These are phyloP conservation scores for Musa itinerans DNA, from an alignment of 176 grass and related monocot genomes.

Conservation along the genomic window DNA sequence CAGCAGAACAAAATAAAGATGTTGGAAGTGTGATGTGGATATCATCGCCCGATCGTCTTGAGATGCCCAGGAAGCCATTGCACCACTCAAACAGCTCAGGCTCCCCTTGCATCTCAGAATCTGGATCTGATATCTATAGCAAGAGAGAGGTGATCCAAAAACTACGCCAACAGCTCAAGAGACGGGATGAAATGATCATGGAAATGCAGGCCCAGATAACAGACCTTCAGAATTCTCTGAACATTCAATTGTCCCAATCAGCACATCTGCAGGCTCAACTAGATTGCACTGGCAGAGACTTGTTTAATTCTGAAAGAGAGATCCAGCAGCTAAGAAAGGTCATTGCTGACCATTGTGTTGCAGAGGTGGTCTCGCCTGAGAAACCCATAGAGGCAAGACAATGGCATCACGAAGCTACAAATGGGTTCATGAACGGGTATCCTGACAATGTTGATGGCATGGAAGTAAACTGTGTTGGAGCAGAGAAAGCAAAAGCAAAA, in stretches of 20 bases:
- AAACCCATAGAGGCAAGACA: conserved; percentile 4
- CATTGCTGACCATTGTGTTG: conserved; percentile 40
- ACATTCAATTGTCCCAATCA: conserved; percentile 26
- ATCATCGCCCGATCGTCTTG: conserved; percentile 33
- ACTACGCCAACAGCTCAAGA: conserved; percentile 36
- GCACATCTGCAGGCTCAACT: conserved; percentile 35
- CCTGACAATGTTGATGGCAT: conserved; percentile 11
- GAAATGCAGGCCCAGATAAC: conserved; percentile 44
- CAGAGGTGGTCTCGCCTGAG: not conserved
- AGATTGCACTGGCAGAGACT: conserved; percentile 26
- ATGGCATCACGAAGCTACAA: not conserved
- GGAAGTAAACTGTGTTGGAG: conserved; percentile 2
- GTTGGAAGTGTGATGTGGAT: conserved; percentile 31
- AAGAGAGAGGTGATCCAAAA: conserved; percentile 50
- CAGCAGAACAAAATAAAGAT: conserved; percentile 24
- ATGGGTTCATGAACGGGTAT: conserved; percentile 22
- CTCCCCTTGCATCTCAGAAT: conserved; percentile 36
- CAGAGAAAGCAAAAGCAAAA: not conserved
- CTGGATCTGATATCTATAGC: conserved; percentile 44
- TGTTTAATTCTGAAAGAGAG: conserved; percentile 42
- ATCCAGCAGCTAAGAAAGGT: conserved; percentile 42
- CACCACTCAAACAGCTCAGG: conserved; percentile 37
- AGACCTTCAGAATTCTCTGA: conserved; percentile 37
- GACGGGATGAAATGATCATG: conserved; percentile 50
- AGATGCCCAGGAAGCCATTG: conserved; percentile 30